Evolutionary conservation across 129 eudicot species (phyloP), one percentile per base, ranked within the genome.

Genomic region (Saussurea involucrata): DNA sequence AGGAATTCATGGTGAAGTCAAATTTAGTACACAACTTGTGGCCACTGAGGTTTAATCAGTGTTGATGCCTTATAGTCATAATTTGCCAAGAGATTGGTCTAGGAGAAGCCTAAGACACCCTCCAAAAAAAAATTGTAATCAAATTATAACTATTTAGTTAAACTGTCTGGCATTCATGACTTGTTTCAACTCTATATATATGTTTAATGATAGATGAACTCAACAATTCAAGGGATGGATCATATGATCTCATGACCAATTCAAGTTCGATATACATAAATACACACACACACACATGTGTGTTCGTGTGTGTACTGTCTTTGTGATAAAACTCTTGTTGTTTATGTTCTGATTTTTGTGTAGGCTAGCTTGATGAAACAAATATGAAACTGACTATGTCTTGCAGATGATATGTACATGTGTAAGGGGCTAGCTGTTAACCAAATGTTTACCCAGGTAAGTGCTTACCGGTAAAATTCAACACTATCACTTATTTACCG

Each of bases 1-100:
- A 18, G 3, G 66, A 31, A 34, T 64, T 24, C 61, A 36, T 27
- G 28, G 55, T 63, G 63, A 75, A 64, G 72, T 28, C 28, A 65
- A 74, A 11, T 75, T 42, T 75, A n/a, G 29, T 63, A 75, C 24
- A 1, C 20, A 63, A 29, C n/a, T n/a, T n/a, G n/a, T n/a, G n/a
- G n/a, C n/a, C n/a, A n/a, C n/a, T n/a, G n/a, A n/a, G n/a, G n/a
- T n/a, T n/a, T n/a, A n/a, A n/a, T n/a, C n/a, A n/a, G n/a, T n/a
- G n/a, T n/a, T n/a, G n/a, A n/a, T n/a, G n/a, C n/a, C n/a, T n/a
- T n/a, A n/a, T n/a, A n/a, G n/a, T n/a, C n/a, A n/a, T n/a, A n/a
- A n/a, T n/a, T n/a, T n/a, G n/a, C n/a, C n/a, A n/a, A n/a, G n/a
- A n/a, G n/a, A n/a, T n/a, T n/a, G n/a, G n/a, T n/a, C n/a, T n/a